These are phyloP conservation scores for Aurifilum marmelostoma DNA, from an alignment of 2,329 filamentous ascomycete genomes.

Conservation along the genomic window DNA sequence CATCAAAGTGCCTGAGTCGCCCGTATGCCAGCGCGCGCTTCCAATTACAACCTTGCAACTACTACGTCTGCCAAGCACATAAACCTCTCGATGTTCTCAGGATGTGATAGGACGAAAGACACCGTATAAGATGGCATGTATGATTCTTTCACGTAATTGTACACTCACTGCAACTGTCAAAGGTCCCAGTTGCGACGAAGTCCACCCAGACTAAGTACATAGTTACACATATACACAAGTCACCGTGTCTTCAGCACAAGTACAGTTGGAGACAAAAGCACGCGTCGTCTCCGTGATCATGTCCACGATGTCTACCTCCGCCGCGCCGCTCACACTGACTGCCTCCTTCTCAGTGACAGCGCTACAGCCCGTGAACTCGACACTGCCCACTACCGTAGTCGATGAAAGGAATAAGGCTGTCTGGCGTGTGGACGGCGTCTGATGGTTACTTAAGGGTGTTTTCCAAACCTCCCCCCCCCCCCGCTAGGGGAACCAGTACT, in stretches of 20 bases:
- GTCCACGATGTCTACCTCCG: background rate
- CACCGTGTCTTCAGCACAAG: background rate
- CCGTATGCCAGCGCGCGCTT: too few relatives aligned
- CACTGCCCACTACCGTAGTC: constrained; percentile 3
- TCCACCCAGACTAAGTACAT: background rate
- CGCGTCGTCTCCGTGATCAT: background rate
- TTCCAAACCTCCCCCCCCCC: background rate
- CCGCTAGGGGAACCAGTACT: too few relatives aligned
- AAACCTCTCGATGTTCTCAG: too few relatives aligned
- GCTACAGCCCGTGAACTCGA: background rate
- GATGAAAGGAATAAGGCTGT: background rate
- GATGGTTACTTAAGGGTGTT: background rate
- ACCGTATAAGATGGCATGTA: background rate
- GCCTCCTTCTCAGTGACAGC: background rate
- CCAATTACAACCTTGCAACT: background rate
- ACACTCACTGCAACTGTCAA: background rate
- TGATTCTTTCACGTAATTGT: background rate
- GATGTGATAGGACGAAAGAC: background rate
- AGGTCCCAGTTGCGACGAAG: background rate
- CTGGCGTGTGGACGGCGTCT: background rate
- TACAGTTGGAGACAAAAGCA: background rate
- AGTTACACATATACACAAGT: background rate
- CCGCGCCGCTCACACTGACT: background rate
- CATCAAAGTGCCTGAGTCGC: background rate
- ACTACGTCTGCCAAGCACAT: too few relatives aligned